Conservation (phyloP, 1,284 basidiomycete species). For the Tremellales sp. region DNA sequence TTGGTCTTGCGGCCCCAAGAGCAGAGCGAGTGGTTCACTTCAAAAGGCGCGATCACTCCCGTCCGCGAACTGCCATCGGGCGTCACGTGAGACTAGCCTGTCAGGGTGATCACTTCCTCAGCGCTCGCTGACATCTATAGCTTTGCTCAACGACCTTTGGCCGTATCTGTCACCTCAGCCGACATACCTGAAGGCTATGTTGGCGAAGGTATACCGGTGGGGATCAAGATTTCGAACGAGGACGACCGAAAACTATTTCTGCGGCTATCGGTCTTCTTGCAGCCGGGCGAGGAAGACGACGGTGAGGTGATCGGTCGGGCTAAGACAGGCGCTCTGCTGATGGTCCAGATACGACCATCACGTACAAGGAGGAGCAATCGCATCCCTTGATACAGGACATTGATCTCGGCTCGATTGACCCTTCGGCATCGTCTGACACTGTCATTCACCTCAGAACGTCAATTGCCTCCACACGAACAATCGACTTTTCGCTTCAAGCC, state of each 20-base stretch:
- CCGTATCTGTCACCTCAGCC: constrained; percentile 55
- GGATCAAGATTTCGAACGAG: constrained; percentile 61
- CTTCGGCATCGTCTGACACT: constrained; percentile 8
- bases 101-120: too few species aligned
- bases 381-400: constrained; percentile 22
- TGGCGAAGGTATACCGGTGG: constrained; percentile 69
- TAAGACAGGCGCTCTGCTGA: too few species aligned
- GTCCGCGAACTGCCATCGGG: constrained; percentile 15
- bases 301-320: too few species aligned
- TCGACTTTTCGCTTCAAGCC: constrained; percentile 29
- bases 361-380: constrained; percentile 13
- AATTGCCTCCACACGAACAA: constrained; percentile 14
- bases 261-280: constrained; percentile 67
- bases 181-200: constrained; percentile 67
- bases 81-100: constrained; percentile 12
- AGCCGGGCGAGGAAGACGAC: constrained; percentile 72
- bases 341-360: constrained; percentile 7
- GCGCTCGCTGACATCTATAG: too few species aligned
- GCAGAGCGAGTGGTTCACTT: constrained; percentile 20
- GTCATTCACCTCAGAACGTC: constrained; percentile 16
- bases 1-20: constrained; percentile 16
- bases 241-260: constrained; percentile 66
- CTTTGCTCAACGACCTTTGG: constrained; percentile 62
- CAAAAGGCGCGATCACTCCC: constrained; percentile 9
- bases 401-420: constrained; percentile 18